Percentiles rank a stretch among this genome's conserved stretches.
These are phyloP conservation scores for Streptanthus diversifolius DNA, from an alignment of 345 rosid species.

Conservation along the genomic window DNA sequence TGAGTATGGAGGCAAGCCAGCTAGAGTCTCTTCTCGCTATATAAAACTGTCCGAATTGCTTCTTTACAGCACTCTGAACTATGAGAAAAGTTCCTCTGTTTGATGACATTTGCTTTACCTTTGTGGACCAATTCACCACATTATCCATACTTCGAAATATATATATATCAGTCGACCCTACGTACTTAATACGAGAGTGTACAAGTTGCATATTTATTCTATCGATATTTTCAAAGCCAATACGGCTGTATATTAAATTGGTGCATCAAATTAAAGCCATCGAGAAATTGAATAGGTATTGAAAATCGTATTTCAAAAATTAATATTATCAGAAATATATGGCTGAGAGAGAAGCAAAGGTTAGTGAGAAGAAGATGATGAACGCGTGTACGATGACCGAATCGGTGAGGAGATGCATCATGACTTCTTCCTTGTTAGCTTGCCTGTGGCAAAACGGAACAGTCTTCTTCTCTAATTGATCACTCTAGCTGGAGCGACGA, in stretches of 20 bases:
- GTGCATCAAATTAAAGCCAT: neutral
- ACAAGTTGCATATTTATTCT: neutral
- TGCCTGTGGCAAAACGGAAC: constrained; percentile 58
- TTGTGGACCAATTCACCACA: no score
- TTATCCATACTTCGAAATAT: no score
- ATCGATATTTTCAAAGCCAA: neutral
- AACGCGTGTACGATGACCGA: constrained; percentile 63
- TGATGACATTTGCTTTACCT: no score
- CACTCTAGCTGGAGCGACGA: constrained; percentile 71
- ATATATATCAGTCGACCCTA: no score
- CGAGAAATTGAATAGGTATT: neutral
- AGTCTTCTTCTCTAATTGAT: constrained; percentile 29
- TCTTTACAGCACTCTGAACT: no score
- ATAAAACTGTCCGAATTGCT: no score
- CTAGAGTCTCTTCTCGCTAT: no score
- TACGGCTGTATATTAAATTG: neutral
- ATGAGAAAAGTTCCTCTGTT: no score
- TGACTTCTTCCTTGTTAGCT: constrained; percentile 62
- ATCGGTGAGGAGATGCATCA: constrained; percentile 59
- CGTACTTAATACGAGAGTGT: no score
- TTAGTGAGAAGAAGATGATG: constrained; percentile 58
- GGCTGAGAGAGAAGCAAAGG: constrained; percentile 43
- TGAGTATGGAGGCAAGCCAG: no score
- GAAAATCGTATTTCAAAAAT: neutral
- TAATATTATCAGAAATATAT: constrained; percentile 11